Conservation (phyloP, 2,329 filamentous ascomycete species). For the Cladosporium sp. region DNA sequence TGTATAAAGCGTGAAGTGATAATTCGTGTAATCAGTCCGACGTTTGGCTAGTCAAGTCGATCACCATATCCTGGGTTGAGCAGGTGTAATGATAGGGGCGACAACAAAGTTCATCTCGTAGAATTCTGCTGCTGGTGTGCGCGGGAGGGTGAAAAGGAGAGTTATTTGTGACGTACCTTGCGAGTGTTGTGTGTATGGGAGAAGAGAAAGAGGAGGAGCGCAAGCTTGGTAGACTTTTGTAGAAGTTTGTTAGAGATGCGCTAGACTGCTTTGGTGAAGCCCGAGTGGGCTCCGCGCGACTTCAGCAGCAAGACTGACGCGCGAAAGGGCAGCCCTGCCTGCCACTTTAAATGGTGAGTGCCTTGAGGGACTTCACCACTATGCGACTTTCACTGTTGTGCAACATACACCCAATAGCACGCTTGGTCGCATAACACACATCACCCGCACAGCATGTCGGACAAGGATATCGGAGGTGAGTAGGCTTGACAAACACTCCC, state of each 20-base stretch:
- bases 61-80: conserved; percentile 49
- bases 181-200: conserved; percentile 17
- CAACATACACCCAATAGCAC: background rate
- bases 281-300: background rate
- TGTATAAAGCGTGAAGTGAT: conserved; percentile 1
- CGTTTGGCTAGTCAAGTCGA: conserved; percentile 63
- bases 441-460: conserved; percentile 50
- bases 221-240: background rate
- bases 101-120: conserved; percentile 59
- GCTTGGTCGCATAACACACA: background rate
- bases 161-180: conserved; percentile 25
- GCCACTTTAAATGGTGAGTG: background rate
- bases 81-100: conserved; percentile 61
- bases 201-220: conserved; percentile 3
- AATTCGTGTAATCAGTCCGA: conserved; percentile 50
- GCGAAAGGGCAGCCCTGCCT: background rate
- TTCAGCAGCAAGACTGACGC: background rate
- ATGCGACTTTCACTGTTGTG: background rate
- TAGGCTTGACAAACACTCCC: conserved; percentile 14
- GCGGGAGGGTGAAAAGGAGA: background rate
- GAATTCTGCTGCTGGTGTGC: conserved; percentile 22
- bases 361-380: background rate
- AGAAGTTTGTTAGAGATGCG: background rate
- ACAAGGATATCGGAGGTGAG: conserved; percentile 56
- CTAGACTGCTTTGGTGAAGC: background rate